A percentile compares a stretch with the other conserved stretches of the same genome.
phyloP scores from a whole-genome alignment of 257 asterid genomes.

The Solanum lycopersicoides region DNA sequence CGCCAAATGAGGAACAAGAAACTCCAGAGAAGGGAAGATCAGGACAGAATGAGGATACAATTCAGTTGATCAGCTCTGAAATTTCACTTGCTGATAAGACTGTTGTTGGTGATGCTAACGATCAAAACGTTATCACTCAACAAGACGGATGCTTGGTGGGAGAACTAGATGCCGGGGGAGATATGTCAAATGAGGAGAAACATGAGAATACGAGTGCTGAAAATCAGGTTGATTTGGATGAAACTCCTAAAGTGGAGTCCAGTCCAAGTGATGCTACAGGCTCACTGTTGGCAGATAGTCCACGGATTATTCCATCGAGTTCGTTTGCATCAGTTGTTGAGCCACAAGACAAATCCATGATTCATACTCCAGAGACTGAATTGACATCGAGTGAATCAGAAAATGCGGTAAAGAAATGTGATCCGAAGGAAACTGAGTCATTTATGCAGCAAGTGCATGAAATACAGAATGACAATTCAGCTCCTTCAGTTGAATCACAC shows the following conservation, averaged over 20 bases:
- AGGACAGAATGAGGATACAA: not conserved
- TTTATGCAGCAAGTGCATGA: slow-evolving; percentile 1
- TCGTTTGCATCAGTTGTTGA: not conserved
- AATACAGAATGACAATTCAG: not conserved
- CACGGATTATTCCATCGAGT: not conserved
- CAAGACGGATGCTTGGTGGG: not conserved
- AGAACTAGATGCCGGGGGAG: not conserved
- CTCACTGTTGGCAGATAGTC: slow-evolving; percentile 4
- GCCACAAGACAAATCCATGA: not conserved
- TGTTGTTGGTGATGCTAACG: not conserved
- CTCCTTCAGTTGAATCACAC: not conserved
- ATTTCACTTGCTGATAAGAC: not conserved
- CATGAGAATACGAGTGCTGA: not conserved
- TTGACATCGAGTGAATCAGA: not conserved
- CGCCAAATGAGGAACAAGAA: slow-evolving; percentile 1
- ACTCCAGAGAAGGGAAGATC: not conserved
- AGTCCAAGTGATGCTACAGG: not conserved
- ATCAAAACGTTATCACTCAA: not conserved
- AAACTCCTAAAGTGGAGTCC: slow-evolving; percentile 1
- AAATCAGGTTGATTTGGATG: not conserved
- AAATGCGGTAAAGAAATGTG: not conserved
- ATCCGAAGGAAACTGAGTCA: not conserved
- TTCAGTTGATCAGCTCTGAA: not conserved
- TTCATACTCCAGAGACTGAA: slow-evolving; percentile 9
- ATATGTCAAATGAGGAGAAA: slow-evolving; percentile 1